Conservation (phyloP, 768 basidiomycete species). For the Pleurotus sapidus region DNA sequence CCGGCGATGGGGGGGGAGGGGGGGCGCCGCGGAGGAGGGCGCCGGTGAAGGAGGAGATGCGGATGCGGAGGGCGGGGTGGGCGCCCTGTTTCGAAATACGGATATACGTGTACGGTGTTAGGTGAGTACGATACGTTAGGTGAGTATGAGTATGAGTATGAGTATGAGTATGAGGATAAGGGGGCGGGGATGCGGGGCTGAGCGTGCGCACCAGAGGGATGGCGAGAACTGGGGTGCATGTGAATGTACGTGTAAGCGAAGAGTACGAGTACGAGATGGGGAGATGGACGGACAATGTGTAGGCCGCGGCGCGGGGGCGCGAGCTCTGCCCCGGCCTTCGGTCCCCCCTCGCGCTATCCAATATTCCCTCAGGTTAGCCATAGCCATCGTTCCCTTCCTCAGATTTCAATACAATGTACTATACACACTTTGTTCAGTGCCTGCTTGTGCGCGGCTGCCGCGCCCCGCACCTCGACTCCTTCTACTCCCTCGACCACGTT, state of each 20-base stretch:
- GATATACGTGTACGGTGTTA: too few species aligned
- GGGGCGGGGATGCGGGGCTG: too few species aligned
- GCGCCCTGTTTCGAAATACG: conserved; percentile 20
- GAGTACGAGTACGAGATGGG: background rate
- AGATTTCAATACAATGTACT: too few species aligned
- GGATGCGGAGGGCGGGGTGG: conserved; percentile 33
- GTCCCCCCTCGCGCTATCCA: background rate
- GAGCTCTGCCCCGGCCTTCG: background rate
- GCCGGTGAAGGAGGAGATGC: conserved; percentile 34
- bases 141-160: too few species aligned
- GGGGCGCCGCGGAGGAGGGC: conserved; percentile 37
- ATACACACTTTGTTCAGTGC: too few species aligned
- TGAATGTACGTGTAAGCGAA: background rate
- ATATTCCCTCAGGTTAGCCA: too few species aligned
- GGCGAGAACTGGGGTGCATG: conserved; percentile 33
- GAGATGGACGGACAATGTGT: conserved; percentile 27
- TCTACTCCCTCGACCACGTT: too few species aligned
- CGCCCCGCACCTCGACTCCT: too few species aligned
- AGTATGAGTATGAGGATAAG: too few species aligned
- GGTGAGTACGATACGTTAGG: too few species aligned
- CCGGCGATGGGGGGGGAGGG: conserved; percentile 44
- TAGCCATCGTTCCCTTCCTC: too few species aligned
- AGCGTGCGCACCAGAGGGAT: conserved; percentile 25
- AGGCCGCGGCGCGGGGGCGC: conserved; percentile 14
- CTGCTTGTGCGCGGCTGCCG: too few species aligned